Base-by-base conservation (phyloP, 768 basidiomycete genomes). In the Leccinum ochraceum region DNA sequence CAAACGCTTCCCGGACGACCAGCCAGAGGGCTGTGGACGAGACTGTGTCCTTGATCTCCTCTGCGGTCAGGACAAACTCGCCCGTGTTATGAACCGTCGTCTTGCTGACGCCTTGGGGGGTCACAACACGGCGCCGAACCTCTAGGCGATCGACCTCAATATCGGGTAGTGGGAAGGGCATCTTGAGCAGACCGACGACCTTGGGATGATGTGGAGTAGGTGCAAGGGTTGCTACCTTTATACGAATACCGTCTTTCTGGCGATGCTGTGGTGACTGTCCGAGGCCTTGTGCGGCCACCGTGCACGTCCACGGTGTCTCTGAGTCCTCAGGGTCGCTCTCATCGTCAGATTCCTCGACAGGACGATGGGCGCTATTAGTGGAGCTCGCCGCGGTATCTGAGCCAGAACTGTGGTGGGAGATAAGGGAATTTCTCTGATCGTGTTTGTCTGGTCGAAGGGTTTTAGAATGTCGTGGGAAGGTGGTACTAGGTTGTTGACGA, bases 201-300 rank as follows among this genome's bases (percentile, higher is more conserved):
- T 95, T 94, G 9, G 95, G 95, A 74, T 98, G 95, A 71, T 98
- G 95, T 24, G 95, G 95, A 8, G 94, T 94, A 24, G 95, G 95
- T 13, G 87, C 87, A 36, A 98, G 81, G 34, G 91, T 94, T 17
- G 87, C 95, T 11, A 95, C 86, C 69, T 92, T 89, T 37, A 94
- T 65, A 22, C 75, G 72, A 9, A 79, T 50, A 34, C 13, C 32
- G 20, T 32, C 58, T 16, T 56, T 60, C 44, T 37, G 57, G 54
- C 54, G 63, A 44, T 50, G 59, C 17, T 20, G 58, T 20, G 65
- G 55, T 34, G 48, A 8, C 50, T 67, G 58, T 10, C 66, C 74
- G 34, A 79, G 69, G 24, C 83, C 77, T 22, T 87, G 83, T 36
- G 89, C 78, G 61, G 87, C 84, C 64, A 94, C 79, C n/a, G 85